Evolutionary conservation across 345 rosid species (phyloP).

Genomic region (Salix arbutifolia): DNA sequence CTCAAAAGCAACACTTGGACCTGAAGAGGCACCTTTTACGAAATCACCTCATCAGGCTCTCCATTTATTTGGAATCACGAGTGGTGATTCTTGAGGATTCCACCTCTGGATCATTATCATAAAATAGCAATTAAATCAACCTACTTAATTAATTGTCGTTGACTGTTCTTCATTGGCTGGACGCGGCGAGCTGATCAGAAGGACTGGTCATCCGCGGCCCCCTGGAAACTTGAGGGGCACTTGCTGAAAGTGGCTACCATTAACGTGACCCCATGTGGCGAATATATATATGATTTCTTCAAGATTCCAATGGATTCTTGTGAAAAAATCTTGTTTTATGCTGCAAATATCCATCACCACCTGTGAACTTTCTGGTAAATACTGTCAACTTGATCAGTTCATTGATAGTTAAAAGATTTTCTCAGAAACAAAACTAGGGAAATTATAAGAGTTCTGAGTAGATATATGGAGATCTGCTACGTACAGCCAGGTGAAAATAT

Average conservation of each 20-base stretch:
- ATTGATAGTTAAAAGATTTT: too few relatives aligned
- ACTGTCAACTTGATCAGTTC: too few relatives aligned
- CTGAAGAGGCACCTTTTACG: neutral
- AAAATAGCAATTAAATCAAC: neutral
- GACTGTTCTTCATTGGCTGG: neutral
- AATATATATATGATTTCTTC: neutral
- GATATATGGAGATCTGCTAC: too few relatives aligned
- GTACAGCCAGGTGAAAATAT: too few relatives aligned
- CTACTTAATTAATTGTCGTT: neutral
- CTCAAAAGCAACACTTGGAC: neutral
- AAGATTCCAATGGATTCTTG: neutral
- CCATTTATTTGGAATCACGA: neutral
- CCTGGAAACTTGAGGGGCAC: constrained; percentile 41
- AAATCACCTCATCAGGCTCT: neutral
- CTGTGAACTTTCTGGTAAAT: neutral
- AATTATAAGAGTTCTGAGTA: too few relatives aligned
- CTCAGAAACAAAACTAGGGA: too few relatives aligned
- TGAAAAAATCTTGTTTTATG: neutral
- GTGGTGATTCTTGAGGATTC: neutral
- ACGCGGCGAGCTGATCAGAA: constrained; percentile 35
- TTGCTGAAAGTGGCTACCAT: neutral
- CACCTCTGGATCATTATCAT: neutral
- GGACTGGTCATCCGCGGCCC: constrained; percentile 20
- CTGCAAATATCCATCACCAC: neutral
- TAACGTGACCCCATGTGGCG: neutral